phyloP scores from a whole-genome alignment of 345 rosid genomes.

The Salix koriyanagi region DNA sequence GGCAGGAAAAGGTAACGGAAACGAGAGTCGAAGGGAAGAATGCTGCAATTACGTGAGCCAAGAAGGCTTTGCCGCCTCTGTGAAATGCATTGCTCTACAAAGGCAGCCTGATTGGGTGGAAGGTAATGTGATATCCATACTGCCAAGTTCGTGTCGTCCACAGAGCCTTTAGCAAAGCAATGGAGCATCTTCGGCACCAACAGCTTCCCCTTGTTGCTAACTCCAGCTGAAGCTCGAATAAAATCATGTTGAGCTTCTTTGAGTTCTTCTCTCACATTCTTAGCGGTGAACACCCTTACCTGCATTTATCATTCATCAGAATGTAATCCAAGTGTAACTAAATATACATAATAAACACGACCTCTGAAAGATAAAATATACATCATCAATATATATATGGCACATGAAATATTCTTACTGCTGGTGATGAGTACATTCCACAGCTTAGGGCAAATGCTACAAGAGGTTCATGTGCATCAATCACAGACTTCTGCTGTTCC shows the following conservation, averaged over 20 bases:
- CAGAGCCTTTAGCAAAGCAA: slow-evolving; percentile 62
- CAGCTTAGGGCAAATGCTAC: slow-evolving; percentile 78
- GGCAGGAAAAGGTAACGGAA: slow-evolving; percentile 82
- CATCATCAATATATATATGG: not conserved
- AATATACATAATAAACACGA: no score
- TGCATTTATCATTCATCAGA: slow-evolving; percentile 26
- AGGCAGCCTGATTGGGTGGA: slow-evolving; percentile 65
- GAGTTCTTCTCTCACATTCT: slow-evolving; percentile 65
- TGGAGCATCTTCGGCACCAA: slow-evolving; percentile 81
- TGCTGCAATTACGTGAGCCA: slow-evolving; percentile 66
- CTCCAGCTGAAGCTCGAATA: slow-evolving; percentile 72
- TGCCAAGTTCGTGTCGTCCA: slow-evolving; percentile 65
- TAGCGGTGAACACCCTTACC: slow-evolving; percentile 72
- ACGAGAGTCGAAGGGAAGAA: slow-evolving; percentile 69
- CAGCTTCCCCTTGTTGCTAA: slow-evolving; percentile 79
- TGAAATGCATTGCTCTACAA: slow-evolving; percentile 76
- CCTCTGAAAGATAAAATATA: not conserved
- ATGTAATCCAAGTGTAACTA: not conserved
- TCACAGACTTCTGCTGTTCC: slow-evolving; percentile 60
- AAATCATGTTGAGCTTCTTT: slow-evolving; percentile 77
- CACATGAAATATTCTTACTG: slow-evolving; percentile 35
- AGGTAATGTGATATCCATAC: slow-evolving; percentile 84
- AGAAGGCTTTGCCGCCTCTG: slow-evolving; percentile 64
- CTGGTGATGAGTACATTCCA: slow-evolving; percentile 91
- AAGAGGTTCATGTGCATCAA: slow-evolving; percentile 58